phyloP scores from a whole-genome alignment of 1,284 basidiomycete species.

The Flammula alnicola region DNA sequence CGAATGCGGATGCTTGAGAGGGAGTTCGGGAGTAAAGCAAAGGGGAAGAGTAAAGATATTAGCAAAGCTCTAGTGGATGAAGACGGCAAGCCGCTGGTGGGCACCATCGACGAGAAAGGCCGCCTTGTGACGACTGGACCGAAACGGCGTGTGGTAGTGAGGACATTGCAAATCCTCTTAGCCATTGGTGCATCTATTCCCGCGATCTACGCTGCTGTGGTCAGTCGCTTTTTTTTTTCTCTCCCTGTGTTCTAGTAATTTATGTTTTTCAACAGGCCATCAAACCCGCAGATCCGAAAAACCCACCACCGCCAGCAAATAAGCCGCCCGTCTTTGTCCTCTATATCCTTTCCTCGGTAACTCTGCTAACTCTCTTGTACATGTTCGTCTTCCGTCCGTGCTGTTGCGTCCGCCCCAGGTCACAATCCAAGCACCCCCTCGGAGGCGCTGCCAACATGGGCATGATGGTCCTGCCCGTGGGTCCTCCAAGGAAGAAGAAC shows the following conservation, averaged over 20 bases:
- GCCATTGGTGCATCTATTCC: constrained; percentile 56
- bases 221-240: constrained; percentile 31
- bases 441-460: constrained; percentile 44
- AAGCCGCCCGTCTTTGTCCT: constrained; percentile 60
- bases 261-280: constrained; percentile 49
- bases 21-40: constrained; percentile 55
- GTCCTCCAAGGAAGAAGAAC: constrained; percentile 43
- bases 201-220: constrained; percentile 63
- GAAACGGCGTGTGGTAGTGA: constrained; percentile 54
- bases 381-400: constrained; percentile 64
- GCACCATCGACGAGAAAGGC: constrained; percentile 36
- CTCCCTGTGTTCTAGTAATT: neutral
- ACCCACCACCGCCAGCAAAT: constrained; percentile 57
- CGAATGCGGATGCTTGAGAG: constrained; percentile 70
- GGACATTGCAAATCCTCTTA: constrained; percentile 55
- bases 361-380: constrained; percentile 54
- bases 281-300: constrained; percentile 46
- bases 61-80: constrained; percentile 43
- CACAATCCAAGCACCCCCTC: constrained; percentile 17
- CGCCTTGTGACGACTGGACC: constrained; percentile 42
- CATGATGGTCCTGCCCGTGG: constrained; percentile 70
- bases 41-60: constrained; percentile 30
- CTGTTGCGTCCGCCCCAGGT: constrained; percentile 34
- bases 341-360: constrained; percentile 60
- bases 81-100: constrained; percentile 53